Evolutionary conservation across 441 rosid genomes (phyloP).

Genomic region (Manihot esculenta): DNA sequence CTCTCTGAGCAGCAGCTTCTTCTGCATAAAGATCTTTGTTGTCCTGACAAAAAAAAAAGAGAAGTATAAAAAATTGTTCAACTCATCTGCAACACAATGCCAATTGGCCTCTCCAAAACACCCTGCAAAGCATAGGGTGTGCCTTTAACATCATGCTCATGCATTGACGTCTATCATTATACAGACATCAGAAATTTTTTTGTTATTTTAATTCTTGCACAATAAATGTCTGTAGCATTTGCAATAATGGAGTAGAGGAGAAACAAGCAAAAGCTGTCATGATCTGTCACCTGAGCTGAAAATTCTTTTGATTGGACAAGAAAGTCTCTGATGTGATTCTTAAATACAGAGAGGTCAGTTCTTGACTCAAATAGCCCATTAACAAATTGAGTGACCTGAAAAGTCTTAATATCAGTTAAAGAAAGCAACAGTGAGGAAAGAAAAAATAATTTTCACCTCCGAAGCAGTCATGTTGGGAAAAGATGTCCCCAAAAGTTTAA

Average conservation of each 20-base stretch:
- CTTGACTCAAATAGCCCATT: slow-evolving; percentile 81
- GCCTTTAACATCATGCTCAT: neutral
- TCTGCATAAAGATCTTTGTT: slow-evolving; percentile 97
- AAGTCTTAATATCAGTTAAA: slow-evolving; percentile 22
- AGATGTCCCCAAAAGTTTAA: slow-evolving; percentile 87
- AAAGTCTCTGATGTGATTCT: slow-evolving; percentile 90
- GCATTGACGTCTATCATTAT: no score
- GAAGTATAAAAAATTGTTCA: neutral
- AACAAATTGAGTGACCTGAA: slow-evolving; percentile 91
- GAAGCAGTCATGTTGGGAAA: slow-evolving; percentile 93
- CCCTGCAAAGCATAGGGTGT: no score
- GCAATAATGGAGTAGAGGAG: neutral
- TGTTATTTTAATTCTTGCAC: no score
- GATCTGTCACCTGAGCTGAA: slow-evolving; percentile 67
- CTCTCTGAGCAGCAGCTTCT: slow-evolving; percentile 96
- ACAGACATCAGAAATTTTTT: neutral
- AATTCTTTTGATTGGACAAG: slow-evolving; percentile 92
- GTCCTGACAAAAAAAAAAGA: slow-evolving; percentile 51
- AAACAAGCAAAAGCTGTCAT: neutral
- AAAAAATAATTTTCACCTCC: slow-evolving; percentile 52
- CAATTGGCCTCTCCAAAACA: no score
- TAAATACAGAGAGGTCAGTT: slow-evolving; percentile 75
- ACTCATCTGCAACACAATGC: neutral
- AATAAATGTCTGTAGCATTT: neutral
- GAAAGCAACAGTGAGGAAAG: neutral